phyloP scores from a whole-genome alignment of 2,329 filamentous ascomycete genomes.

The Cylindrodendrum hubeiense region DNA sequence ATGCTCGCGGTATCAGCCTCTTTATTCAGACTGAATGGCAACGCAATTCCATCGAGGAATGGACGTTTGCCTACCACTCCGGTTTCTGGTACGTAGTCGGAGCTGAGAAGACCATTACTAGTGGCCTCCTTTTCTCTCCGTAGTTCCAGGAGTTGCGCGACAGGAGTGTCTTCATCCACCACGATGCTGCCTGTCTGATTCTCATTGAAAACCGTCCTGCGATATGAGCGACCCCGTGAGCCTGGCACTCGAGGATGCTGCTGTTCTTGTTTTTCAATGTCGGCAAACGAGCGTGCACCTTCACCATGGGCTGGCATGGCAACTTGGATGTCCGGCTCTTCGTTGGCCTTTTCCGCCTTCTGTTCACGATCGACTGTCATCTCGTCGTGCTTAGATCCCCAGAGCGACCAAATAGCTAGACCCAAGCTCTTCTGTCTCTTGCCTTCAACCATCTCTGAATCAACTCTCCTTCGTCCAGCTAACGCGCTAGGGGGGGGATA shows the following conservation, averaged over 20 bases:
- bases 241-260: slow-evolving; percentile 38
- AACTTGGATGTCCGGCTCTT: slow-evolving; percentile 45
- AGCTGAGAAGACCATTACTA: slow-evolving; percentile 58
- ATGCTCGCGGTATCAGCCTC: slow-evolving; percentile 77
- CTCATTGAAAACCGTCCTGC: slow-evolving; percentile 63
- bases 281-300: slow-evolving; percentile 56
- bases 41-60: slow-evolving; percentile 75
- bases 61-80: slow-evolving; percentile 72
- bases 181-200: slow-evolving; percentile 56
- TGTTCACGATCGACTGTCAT: slow-evolving; percentile 73
- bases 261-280: slow-evolving; percentile 55
- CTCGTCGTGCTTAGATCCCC: slow-evolving; percentile 92
- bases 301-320: slow-evolving; percentile 57
- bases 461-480: slow-evolving; percentile 73
- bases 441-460: slow-evolving; percentile 56
- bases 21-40: slow-evolving; percentile 77
- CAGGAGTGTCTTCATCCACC: slow-evolving; percentile 55
- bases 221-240: slow-evolving; percentile 56
- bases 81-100: slow-evolving; percentile 58
- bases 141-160: slow-evolving; percentile 57
- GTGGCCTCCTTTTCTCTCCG: slow-evolving; percentile 54
- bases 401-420: slow-evolving; percentile 85
- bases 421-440: slow-evolving; percentile 78
- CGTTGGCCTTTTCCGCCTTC: slow-evolving; percentile 63
- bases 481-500: slow-evolving; percentile 86